These are phyloP conservation scores for Alternaria consortialis DNA, from an alignment of 2,329 filamentous ascomycete genomes.

Conservation along the genomic window DNA sequence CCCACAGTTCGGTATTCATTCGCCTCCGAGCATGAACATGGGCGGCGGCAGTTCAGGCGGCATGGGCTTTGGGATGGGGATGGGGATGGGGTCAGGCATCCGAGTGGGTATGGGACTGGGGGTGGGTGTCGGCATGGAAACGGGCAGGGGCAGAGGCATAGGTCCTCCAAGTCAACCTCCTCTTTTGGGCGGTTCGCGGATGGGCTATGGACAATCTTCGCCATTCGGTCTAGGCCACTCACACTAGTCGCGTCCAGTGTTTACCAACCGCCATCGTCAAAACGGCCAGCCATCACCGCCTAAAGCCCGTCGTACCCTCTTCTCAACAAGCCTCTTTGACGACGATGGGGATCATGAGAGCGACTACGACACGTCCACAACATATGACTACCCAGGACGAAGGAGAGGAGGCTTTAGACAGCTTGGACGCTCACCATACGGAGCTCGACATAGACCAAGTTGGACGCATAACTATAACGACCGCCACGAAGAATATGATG, in stretches of 20 bases:
- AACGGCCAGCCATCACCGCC: constrained; percentile 12
- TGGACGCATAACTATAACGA: constrained; percentile 12
- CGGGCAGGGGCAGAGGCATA: constrained; percentile 2
- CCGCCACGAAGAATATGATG: constrained; percentile 23
- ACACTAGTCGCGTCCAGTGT: constrained; percentile 2
- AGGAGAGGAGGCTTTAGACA: not conserved
- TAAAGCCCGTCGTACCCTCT: not conserved
- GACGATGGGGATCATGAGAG: constrained; percentile 22
- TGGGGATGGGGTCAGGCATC: not conserved
- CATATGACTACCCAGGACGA: not conserved
- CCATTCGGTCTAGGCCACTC: constrained; percentile 4
- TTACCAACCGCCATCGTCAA: constrained; percentile 2
- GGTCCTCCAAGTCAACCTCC: not conserved
- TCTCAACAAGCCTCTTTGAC: constrained; percentile 5
- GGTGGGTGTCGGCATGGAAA: not conserved
- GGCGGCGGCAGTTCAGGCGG: constrained; percentile 1
- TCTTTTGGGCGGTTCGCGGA: not conserved
- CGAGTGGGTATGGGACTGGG: constrained; percentile 1
- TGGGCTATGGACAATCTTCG: not conserved
- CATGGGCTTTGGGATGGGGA: constrained; percentile 9
- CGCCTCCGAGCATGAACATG: constrained; percentile 6
- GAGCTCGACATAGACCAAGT: not conserved
- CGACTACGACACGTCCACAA: constrained; percentile 11
- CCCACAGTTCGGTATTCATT: not conserved
- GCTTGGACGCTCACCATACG: constrained; percentile 1